Evolutionary conservation across 805 yeast genomes (phyloP).

Genomic region (Wickerhamomyces hampshirensis): DNA sequence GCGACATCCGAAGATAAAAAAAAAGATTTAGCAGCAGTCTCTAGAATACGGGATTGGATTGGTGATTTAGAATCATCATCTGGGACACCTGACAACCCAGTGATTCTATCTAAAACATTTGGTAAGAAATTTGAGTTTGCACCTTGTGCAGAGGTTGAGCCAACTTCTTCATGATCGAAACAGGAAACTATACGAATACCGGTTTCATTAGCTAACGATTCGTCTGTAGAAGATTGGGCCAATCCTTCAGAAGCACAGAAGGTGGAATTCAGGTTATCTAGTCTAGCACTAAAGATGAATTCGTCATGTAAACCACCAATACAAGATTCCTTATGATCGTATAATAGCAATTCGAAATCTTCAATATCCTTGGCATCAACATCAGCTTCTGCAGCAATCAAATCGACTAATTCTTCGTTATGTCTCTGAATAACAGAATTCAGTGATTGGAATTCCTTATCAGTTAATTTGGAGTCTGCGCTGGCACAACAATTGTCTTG

Average conservation of each 20-base stretch:
- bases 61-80: conserved; percentile 19
- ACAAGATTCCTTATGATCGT: conserved; percentile 77
- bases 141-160: conserved; percentile 92
- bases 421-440: conserved; percentile 70
- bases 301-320: conserved; percentile 90
- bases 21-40: conserved; percentile 72
- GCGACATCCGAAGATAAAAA: conserved; percentile 93
- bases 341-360: conserved; percentile 85
- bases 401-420: conserved; percentile 59
- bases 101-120: conserved; percentile 65
- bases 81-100: conserved; percentile 36
- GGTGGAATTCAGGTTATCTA: conserved; percentile 88
- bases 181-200: conserved; percentile 73
- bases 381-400: conserved; percentile 61
- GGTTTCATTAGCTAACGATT: conserved; percentile 37
- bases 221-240: conserved; percentile 41
- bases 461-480: conserved; percentile 40
- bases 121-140: conserved; percentile 92
- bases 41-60: conserved; percentile 39
- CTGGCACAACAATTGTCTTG: conserved; percentile 40
- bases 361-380: conserved; percentile 55
- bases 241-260: conserved; percentile 74
- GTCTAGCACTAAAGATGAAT: conserved; percentile 85
- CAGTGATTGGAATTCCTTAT: conserved; percentile 59
- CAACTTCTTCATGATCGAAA: conserved; percentile 96